phyloP scores from a whole-genome alignment of 768 basidiomycete species.

The Panaeolus cyanescens region DNA sequence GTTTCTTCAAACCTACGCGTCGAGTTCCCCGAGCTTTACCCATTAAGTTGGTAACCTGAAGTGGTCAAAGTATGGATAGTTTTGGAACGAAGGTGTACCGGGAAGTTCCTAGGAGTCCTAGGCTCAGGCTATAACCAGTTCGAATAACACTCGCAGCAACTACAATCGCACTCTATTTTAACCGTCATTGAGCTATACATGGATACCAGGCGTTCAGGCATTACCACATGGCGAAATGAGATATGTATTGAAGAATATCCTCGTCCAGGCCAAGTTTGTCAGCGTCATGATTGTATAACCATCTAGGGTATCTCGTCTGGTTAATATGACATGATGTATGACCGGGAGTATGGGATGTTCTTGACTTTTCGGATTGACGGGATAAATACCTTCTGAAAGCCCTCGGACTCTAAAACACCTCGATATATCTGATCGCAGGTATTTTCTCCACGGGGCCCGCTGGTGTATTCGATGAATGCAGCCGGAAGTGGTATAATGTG shows the following conservation, averaged over 20 bases:
- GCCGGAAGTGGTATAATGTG: not conserved
- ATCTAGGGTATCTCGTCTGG: not conserved
- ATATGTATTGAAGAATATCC: not conserved
- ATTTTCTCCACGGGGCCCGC: not conserved
- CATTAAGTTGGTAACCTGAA: not conserved
- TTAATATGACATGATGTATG: not conserved
- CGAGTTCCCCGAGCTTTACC: slow-evolving; percentile 1
- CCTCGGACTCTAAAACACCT: not conserved
- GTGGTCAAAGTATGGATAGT: not conserved
- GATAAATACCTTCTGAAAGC: not conserved
- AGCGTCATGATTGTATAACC: not conserved
- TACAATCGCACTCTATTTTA: not conserved
- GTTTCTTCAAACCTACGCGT: not conserved
- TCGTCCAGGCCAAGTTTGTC: not conserved
- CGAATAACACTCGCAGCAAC: not conserved
- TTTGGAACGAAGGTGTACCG: not conserved
- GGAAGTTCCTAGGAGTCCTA: not conserved
- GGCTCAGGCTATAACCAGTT: not conserved
- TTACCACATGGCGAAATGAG: not conserved
- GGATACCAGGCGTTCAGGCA: not conserved
- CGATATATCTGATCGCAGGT: not conserved
- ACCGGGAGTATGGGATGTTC: slow-evolving; percentile 2
- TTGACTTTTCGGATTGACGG: not conserved
- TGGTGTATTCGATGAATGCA: not conserved
- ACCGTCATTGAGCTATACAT: not conserved